phyloP scores from a whole-genome alignment of 2,329 filamentous ascomycete genomes.

The Ophiostoma montium region DNA sequence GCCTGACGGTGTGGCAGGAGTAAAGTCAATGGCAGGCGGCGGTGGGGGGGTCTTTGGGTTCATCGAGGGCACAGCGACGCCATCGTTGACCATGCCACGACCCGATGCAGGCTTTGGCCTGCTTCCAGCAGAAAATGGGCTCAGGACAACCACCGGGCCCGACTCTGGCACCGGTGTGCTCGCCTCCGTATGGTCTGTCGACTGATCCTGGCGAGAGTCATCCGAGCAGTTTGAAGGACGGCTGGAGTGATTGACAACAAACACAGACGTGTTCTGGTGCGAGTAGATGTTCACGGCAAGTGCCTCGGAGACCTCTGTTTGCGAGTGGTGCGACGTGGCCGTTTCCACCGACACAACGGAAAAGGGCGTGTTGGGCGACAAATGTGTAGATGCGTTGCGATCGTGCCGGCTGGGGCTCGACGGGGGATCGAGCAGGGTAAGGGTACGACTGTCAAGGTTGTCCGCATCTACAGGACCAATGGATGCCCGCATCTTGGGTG shows the following conservation, averaged over 20 bases:
- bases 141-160: neutral
- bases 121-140: neutral
- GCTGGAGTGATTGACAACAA: constrained; percentile 43
- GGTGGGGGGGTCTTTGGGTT: constrained; percentile 46
- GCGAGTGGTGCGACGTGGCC: constrained; percentile 33
- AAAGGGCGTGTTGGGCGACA: constrained; percentile 46
- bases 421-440: constrained; percentile 15
- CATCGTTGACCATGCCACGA: constrained; percentile 11
- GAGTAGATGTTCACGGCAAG: constrained; percentile 47
- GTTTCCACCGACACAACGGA: constrained; percentile 48
- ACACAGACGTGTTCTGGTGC: constrained; percentile 49
- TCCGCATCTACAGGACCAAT: constrained; percentile 19
- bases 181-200: constrained; percentile 6
- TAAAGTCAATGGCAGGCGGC: constrained; percentile 42
- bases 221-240: constrained; percentile 33
- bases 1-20: constrained; percentile 48
- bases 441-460: constrained; percentile 8
- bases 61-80: constrained; percentile 33
- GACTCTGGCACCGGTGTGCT: constrained; percentile 15
- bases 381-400: constrained; percentile 35
- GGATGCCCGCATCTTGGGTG: constrained; percentile 1
- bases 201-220: constrained; percentile 12
- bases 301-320: constrained; percentile 47
- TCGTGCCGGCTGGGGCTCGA: constrained; percentile 37
- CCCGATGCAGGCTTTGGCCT: constrained; percentile 15